Conservation (phyloP, 208 protist genomes). For the Balamuthia mandrillaris region DNA sequence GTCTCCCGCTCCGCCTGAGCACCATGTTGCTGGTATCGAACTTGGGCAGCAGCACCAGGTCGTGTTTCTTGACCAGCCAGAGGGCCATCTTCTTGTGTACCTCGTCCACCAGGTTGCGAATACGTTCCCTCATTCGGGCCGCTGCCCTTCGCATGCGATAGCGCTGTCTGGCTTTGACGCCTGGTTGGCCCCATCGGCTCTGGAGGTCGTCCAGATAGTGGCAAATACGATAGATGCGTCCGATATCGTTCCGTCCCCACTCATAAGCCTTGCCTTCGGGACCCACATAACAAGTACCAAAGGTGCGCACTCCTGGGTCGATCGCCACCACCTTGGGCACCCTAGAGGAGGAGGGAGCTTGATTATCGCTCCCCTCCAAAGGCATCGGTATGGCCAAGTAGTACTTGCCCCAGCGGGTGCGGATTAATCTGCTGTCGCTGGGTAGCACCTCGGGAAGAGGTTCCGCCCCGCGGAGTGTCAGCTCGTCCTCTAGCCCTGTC, state of each 20-base stretch:
- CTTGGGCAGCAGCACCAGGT: neutral
- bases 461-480: too few species aligned
- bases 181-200: too few species aligned
- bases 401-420: neutral
- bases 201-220: neutral
- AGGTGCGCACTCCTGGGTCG: conserved; percentile 2
- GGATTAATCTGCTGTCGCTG: too few species aligned
- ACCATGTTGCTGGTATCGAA: neutral
- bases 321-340: too few species aligned
- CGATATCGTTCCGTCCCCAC: neutral
- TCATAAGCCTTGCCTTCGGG: neutral
- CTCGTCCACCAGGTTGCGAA: conserved; percentile 5
- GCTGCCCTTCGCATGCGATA: neutral
- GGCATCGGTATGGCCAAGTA: too few species aligned
- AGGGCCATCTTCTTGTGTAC: neutral
- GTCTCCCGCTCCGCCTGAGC: neutral
- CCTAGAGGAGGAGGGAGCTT: too few species aligned
- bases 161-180: too few species aligned
- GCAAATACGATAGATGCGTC: neutral
- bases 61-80: neutral
- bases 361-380: too few species aligned
- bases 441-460: too few species aligned
- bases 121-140: neutral
- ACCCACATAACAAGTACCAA: neutral
- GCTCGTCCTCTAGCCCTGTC: too few species aligned